phyloP scores from a whole-genome alignment of 805 yeast species.

The Pichia thaimueangensis region DNA sequence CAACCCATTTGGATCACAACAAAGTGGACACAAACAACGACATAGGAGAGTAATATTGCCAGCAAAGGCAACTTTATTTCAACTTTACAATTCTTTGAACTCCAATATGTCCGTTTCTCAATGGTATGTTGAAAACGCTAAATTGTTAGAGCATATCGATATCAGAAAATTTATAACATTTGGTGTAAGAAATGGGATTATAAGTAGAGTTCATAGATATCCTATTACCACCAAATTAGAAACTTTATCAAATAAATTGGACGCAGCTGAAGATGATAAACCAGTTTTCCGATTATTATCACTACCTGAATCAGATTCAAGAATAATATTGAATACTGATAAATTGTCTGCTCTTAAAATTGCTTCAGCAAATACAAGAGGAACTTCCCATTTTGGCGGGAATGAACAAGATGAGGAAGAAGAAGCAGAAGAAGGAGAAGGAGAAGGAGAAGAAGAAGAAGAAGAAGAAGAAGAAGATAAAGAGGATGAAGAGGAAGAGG shows the following conservation, averaged over 20 bases:
- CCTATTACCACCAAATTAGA: slow-evolving; percentile 49
- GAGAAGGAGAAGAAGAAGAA: not conserved
- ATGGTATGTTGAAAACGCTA: slow-evolving; percentile 71
- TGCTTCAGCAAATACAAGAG: too few relatives aligned
- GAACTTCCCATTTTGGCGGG: not conserved
- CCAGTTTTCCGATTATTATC: too few relatives aligned
- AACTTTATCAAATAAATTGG: not conserved
- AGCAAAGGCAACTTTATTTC: slow-evolving; percentile 60
- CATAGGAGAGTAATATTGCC: slow-evolving; percentile 43
- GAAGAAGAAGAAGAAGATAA: not conserved
- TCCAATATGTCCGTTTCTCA: slow-evolving; percentile 72
- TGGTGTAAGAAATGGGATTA: slow-evolving; percentile 76
- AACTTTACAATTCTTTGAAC: slow-evolving; percentile 67
- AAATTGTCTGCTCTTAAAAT: too few relatives aligned
- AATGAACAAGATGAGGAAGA: not conserved
- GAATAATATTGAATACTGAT: too few relatives aligned
- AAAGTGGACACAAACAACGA: slow-evolving; percentile 3
- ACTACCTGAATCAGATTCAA: too few relatives aligned
- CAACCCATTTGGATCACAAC: not conserved
- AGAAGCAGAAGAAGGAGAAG: not conserved
- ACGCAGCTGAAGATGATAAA: not conserved
- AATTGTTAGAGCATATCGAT: slow-evolving; percentile 60
- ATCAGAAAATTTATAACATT: slow-evolving; percentile 78
- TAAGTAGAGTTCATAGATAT: slow-evolving; percentile 72
- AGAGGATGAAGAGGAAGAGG: not conserved